Base-by-base conservation (phyloP, 371 early-diverging fungal species). In the Lichtheimia ramosa region DNA sequence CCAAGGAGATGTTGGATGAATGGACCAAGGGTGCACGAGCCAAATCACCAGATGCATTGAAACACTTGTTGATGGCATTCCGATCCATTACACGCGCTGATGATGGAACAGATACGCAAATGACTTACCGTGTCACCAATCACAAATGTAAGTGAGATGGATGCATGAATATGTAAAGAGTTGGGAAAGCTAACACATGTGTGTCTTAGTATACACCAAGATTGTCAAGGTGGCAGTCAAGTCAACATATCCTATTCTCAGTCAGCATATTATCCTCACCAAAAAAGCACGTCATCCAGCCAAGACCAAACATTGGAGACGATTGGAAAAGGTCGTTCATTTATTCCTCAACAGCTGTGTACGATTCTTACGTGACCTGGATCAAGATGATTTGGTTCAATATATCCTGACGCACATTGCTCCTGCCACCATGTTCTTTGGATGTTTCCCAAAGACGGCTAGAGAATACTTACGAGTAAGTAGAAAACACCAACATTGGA, bases 171-270 rank as follows among this genome's bases (percentile, higher is more conserved):
- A 10, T n/a, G n/a, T n/a, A 46, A 46, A n/a, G 5, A 10, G 46
- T 4, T 3, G 27, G 43, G 3, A 10, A 16, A 48, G 4, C 12
- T 43, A 46, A 27, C 1, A 54, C 5, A 16, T 57, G 12, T 48
- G n/a, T n/a, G n/a, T n/a, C n/a, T 14, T 73, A 74, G 88, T 92
- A 4, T 94, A 93, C 82, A 92, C 89, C 70, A 87, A 86, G 61
- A 69, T 92, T 16, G 72, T 95, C 40, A 82, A 88, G 41, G 63
- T 73, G 1, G 77, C 86, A 18, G 57, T 90, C 53, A 79, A 78
- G 56, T 65, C 74, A 21, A 77, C 83, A 23, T 85, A 86, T 53
- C 75, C 71, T 14, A 82, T 85, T 18, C 70, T 91, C 43, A 79
- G 75, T 51, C 79, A 88, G 56, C 85, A 87, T 58, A 73, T 88